phyloP scores from a whole-genome alignment of 495 filamentous ascomycete genomes.

The Ramalina intermedia region DNA sequence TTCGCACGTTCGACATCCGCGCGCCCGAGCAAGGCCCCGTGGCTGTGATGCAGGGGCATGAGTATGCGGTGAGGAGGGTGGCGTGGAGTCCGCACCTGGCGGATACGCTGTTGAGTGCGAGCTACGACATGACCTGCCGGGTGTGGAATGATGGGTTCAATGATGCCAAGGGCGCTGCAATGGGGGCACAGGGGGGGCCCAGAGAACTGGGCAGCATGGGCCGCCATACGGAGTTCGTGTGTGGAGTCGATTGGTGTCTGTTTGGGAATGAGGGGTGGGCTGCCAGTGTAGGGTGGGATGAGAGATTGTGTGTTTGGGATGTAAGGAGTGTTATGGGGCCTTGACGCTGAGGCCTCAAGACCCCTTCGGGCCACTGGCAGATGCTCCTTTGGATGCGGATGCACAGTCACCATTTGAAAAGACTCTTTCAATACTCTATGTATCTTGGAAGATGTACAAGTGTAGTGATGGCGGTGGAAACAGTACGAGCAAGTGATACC shows the following conservation, averaged over 20 bases:
- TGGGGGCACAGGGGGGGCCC: slow-evolving; percentile 25
- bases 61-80: slow-evolving; percentile 74
- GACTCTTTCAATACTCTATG: too few relatives aligned
- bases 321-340: slow-evolving; percentile 48
- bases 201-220: slow-evolving; percentile 77
- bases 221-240: slow-evolving; percentile 86
- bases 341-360: too few relatives aligned
- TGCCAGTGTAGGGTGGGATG: slow-evolving; percentile 88
- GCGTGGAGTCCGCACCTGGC: slow-evolving; percentile 85
- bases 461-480: too few relatives aligned
- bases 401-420: too few relatives aligned
- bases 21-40: slow-evolving; percentile 55
- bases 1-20: slow-evolving; percentile 82
- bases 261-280: slow-evolving; percentile 94
- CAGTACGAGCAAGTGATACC: too few relatives aligned
- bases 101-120: slow-evolving; percentile 71
- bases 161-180: slow-evolving; percentile 9
- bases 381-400: too few relatives aligned
- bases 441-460: too few relatives aligned
- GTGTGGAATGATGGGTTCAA: slow-evolving; percentile 69
- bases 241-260: slow-evolving; percentile 95
- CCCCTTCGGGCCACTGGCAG: too few relatives aligned
- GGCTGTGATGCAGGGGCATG: slow-evolving; percentile 62
- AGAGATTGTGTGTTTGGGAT: slow-evolving; percentile 83
- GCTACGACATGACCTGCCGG: slow-evolving; percentile 95